phyloP scores from a whole-genome alignment of 257 asterid genomes.

The Solanum habrochaites region DNA sequence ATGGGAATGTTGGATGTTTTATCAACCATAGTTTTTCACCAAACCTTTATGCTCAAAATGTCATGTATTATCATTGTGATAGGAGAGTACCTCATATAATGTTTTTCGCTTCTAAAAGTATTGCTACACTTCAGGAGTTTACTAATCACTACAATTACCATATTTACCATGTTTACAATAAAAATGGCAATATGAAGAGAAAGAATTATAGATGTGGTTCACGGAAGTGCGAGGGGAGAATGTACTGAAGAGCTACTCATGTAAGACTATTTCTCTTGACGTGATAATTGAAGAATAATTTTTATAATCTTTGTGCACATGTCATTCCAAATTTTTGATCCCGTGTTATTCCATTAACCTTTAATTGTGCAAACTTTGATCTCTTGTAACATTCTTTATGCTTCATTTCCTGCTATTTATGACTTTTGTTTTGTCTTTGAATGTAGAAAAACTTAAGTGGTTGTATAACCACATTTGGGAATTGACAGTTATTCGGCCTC shows the following conservation, averaged over 20 bases:
- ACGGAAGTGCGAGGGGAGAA: background rate
- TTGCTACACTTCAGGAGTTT: constrained; percentile 28
- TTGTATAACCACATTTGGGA: too few species aligned
- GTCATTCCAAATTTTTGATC: too few species aligned
- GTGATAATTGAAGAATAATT: background rate
- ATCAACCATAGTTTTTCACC: constrained; percentile 29
- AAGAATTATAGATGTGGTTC: constrained; percentile 16
- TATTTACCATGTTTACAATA: constrained; percentile 2
- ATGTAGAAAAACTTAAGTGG: too few species aligned
- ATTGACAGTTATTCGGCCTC: too few species aligned
- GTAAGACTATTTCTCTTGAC: background rate
- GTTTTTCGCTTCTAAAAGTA: constrained; percentile 31
- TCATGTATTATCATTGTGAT: constrained; percentile 28
- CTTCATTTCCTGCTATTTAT: too few species aligned
- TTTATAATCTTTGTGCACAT: too few species aligned
- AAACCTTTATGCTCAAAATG: constrained; percentile 21
- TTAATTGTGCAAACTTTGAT: too few species aligned
- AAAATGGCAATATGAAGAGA: constrained; percentile 5
- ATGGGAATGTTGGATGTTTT: constrained; percentile 44
- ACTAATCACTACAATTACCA: background rate
- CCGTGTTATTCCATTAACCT: too few species aligned
- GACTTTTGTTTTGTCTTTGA: too few species aligned
- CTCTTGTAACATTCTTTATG: too few species aligned
- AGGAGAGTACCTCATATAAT: constrained; percentile 30
- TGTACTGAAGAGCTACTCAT: constrained; percentile 6